Base-by-base conservation (phyloP, 1,284 basidiomycete species). In the Fereydounia khargensis region DNA sequence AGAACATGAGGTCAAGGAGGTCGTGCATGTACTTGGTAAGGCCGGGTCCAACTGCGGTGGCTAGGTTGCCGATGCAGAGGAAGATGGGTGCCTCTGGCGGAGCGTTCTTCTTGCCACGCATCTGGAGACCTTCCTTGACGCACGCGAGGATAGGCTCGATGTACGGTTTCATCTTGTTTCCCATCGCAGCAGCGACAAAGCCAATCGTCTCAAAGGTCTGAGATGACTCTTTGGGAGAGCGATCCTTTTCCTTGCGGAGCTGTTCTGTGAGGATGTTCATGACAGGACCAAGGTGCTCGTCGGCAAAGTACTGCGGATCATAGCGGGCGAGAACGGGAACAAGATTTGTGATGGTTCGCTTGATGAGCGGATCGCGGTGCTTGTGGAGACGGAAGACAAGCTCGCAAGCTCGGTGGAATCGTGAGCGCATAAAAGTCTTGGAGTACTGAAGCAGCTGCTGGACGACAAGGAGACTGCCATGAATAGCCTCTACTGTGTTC, bases 61-160 rank as follows among this genome's bases (percentile, higher is more conserved):
- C 91, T 39, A 98, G 81, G 89, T 97, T 92, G 25, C 91, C 91
- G 38, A 98, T 84, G 77, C 95, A 98, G 79, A 97, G 89, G 74
- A 99, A 98, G 60, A 98, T 92, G 0, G 94, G 89, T 55, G 90
- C 90, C 78, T 97, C 94, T 13, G 88, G 86, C 4, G 89, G 88
- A 3, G 89, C 88, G 69, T 90, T 91, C 81, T 94, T 97, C 76
- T 87, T 90, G 35, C 90, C 91, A 76, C 88, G 81, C 68, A 84
- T 83, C 69, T 88, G 85, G 27, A 99, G 78, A 17, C 89, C 90
- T 51, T 85, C 82, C 77, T 96, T 96, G 72, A 97, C 89, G 47
- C 90, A 87, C 39, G 80, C 79, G 83, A 98, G 88, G 48, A 97
- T 89, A 3, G 86, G 84, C 54, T 98, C 94, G 36, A 98, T 83